These are phyloP conservation scores for Coprinellus aureogranulatus DNA, from an alignment of 768 basidiomycete species.

Conservation along the genomic window DNA sequence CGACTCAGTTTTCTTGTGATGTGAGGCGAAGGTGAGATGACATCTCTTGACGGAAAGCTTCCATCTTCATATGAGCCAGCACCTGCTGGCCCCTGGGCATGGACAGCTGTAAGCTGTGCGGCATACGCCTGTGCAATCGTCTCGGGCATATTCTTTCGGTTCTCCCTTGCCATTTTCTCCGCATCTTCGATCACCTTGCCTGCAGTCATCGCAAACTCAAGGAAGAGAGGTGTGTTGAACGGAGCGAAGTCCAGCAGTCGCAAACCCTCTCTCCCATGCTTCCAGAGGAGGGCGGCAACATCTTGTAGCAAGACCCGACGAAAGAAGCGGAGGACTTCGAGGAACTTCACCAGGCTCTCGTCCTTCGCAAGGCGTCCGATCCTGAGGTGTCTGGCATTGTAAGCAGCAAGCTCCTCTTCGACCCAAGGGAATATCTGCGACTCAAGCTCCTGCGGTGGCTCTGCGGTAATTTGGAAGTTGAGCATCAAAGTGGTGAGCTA, in stretches of 20 bases:
- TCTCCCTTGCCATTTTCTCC: neutral
- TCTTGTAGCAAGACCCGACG: neutral
- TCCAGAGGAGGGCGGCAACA: neutral
- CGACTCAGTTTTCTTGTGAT: no score
- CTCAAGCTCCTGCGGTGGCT: neutral
- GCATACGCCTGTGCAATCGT: neutral
- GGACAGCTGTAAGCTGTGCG: neutral
- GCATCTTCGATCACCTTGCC: neutral
- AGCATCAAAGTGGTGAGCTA: no score
- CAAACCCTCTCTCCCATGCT: neutral
- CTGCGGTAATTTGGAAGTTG: neutral
- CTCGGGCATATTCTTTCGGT: neutral
- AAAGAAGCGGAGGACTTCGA: neutral
- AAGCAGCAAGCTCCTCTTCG: neutral
- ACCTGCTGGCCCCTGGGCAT: no score
- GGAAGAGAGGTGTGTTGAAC: neutral
- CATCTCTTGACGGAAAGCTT: no score
- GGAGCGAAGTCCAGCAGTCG: neutral
- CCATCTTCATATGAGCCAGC: no score
- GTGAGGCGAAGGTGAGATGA: no score
- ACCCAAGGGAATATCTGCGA: neutral
- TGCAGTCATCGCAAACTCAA: neutral
- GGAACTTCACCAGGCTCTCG: neutral
- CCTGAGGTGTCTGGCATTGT: neutral
- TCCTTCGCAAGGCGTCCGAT: neutral